Evolutionary conservation across 805 yeast genomes (phyloP), one percentile per base, ranked within the genome.

Genomic region (Metschnikowia orientalis): DNA sequence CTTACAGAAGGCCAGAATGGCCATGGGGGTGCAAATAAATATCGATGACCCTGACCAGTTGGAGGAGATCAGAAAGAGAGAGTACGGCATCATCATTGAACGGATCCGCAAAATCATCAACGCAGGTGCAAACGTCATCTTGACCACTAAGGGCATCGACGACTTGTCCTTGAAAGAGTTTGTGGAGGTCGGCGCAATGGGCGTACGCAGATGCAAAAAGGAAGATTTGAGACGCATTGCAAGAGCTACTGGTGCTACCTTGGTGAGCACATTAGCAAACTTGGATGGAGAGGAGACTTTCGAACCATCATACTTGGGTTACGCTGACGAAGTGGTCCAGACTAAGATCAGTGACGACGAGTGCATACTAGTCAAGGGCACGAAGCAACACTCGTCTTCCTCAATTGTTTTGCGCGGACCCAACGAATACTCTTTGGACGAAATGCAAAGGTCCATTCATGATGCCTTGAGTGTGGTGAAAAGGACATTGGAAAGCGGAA

Each of bases 191-290:
- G 86, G 87, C 22, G 88, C 86, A 28, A 85, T 88, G 87, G 97
- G 92, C 14, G 96, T 92, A 29, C 82, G 99, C 68, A 78, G 99
- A 50, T 88, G 97, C 71, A 87, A 87, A 63, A 88, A 87, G 57
- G 98, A 92, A 63, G 99, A 92, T 61, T 72, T 92, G 51, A 78
- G 95, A 57, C 80, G 98, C 68, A 90, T 92, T 48, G 97, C 98
- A 5, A 76, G 95, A 54, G 97, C 98, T 27, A 88, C 97, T 1
- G 99, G 99, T 39, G 99, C 96, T 23, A 85, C 95, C 4, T 67
- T 92, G 52, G 71, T 94, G 31, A 70, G 84, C 34, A 81, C 84
- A 45, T 76, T 92, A 78, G 81, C 95, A 35, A 92, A 92, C 55
- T 73, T 94, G 60, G 97, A 92, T 61, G 96, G 97, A 47, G 96